Base-by-base conservation (phyloP, 2,329 filamentous ascomycete genomes). In the Ophiocordyceps camponoti-floridani region DNA sequence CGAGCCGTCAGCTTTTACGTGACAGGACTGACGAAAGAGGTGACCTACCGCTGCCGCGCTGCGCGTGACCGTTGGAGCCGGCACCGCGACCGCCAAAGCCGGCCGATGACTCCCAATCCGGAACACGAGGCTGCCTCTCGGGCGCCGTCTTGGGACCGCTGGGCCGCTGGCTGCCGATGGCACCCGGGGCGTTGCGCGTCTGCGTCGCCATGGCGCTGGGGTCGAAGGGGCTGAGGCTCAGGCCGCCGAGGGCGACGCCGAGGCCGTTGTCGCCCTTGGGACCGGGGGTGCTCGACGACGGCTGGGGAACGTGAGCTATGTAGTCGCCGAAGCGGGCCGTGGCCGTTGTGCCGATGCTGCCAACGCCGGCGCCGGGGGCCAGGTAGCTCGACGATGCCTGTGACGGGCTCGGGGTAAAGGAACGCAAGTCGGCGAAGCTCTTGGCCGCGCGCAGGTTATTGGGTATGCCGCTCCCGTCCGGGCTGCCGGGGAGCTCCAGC, bases 341-440 rank as follows among this genome's bases (percentile, higher is more conserved):
- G 8, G 56, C 62, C 41, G 53, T 54, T 35, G 56, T 50, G 41
- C 54, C 54, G 52, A 85, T 67, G 48, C 72, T 75, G 50, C 77
- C 76, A 45, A 85, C 57, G 27, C 62, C 62, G n/a, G 51, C 47
- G 11, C 54, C 54, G 4, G 62, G 57, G 4, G 55, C 63, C 26
- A 65, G 61, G 58, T 93, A 94, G 67, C 86, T 93, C 6, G 85
- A 85, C 16, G 85, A 86, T 0, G 63, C 60, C 12, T 91, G 94
- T 3, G 84, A 89, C 6, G 91, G 89, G 53, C 89, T 96, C 11
- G 89, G 89, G 14, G 88, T 95, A 64, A 93, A 94, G 1, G 88
- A 94, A 51, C 89, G 83, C 50, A 98, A 68, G 58, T 98, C 91
- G 33, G 89, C 91, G 59, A 95, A 95, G 43, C 89, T 96, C 69